A percentile compares a stretch with the other conserved stretches of the same genome.
Evolutionary conservation across 2,329 filamentous ascomycete species (phyloP).

Genomic region (Ophiostoma populinum): DNA sequence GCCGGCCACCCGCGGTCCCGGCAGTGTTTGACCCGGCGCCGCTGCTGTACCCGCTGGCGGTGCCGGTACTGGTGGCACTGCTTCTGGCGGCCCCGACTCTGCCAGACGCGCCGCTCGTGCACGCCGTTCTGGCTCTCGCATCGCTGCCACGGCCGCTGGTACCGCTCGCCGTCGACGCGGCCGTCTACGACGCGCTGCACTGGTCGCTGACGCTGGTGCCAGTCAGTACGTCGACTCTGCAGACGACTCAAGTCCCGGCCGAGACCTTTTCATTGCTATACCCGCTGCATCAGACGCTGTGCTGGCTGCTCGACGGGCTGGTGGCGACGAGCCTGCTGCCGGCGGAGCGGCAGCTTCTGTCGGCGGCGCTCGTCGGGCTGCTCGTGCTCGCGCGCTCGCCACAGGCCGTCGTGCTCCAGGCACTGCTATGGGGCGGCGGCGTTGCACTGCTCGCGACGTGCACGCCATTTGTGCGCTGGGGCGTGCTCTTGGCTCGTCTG

Average conservation of each 20-base stretch:
- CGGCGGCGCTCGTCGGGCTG: constrained; percentile 65
- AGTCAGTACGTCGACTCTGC: background rate
- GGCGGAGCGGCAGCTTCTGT: constrained; percentile 76
- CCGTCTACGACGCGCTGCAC: constrained; percentile 50
- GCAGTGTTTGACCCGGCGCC: constrained; percentile 79
- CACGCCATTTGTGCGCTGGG: constrained; percentile 61
- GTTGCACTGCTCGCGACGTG: constrained; percentile 58
- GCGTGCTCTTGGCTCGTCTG: constrained; percentile 69
- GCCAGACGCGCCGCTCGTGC: constrained; percentile 27
- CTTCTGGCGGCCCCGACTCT: constrained; percentile 51
- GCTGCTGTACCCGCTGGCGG: constrained; percentile 64
- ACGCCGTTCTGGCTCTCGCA: constrained; percentile 64
- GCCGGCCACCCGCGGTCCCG: constrained; percentile 36
- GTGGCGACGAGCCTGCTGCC: constrained; percentile 78
- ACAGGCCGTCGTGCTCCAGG: constrained; percentile 71
- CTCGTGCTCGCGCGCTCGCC: constrained; percentile 62
- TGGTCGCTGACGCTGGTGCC: constrained; percentile 48
- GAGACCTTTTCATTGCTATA: constrained; percentile 39
- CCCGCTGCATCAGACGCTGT: constrained; percentile 65
- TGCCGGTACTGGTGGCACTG: constrained; percentile 62
- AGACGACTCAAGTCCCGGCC: background rate
- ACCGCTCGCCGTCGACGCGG: constrained; percentile 39
- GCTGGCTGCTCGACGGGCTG: constrained; percentile 57
- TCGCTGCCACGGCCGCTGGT: constrained; percentile 59
- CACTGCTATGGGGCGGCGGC: constrained; percentile 72